phyloP scores from a whole-genome alignment of 2,329 filamentous ascomycete genomes.

The Elsinoe arachidis region DNA sequence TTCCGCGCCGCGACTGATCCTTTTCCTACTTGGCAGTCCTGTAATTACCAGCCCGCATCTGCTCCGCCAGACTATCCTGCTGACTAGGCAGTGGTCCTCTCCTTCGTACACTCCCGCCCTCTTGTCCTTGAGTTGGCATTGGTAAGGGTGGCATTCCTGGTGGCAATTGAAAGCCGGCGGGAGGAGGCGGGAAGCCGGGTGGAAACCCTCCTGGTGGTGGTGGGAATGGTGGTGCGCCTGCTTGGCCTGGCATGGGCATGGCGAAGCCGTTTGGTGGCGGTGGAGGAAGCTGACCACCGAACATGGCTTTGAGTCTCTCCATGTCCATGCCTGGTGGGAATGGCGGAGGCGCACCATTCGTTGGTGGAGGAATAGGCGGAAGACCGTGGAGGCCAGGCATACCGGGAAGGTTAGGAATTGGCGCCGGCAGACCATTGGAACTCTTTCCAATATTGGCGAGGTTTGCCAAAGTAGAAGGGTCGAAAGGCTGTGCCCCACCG shows the following conservation, averaged over 20 bases:
- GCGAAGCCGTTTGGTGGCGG: constrained; percentile 19
- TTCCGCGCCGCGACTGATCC: neutral
- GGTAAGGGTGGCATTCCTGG: constrained; percentile 31
- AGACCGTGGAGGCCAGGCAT: constrained; percentile 16
- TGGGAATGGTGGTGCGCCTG: constrained; percentile 24
- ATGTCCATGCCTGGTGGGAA: constrained; percentile 26
- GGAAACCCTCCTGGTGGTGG: constrained; percentile 24
- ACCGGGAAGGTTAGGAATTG: constrained; percentile 19
- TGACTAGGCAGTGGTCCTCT: constrained; percentile 72
- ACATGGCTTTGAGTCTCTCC: constrained; percentile 25
- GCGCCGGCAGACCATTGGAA: constrained; percentile 38
- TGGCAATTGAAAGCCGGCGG: constrained; percentile 15
- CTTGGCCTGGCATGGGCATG: constrained; percentile 16
- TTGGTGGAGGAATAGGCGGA: constrained; percentile 20
- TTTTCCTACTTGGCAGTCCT: constrained; percentile 30
- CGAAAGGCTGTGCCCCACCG: constrained; percentile 30
- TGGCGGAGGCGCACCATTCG: constrained; percentile 16
- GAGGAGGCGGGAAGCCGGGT: constrained; percentile 21
- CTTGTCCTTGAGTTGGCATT: constrained; percentile 14
- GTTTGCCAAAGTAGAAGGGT: constrained; percentile 32
- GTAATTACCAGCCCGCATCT: constrained; percentile 55
- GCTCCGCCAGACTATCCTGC: constrained; percentile 68
- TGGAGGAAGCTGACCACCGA: constrained; percentile 24
- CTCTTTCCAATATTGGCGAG: neutral
- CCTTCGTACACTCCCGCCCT: constrained; percentile 39